Conservation (phyloP, 2,329 filamentous ascomycete genomes). For the Botryotinia calthae region DNA sequence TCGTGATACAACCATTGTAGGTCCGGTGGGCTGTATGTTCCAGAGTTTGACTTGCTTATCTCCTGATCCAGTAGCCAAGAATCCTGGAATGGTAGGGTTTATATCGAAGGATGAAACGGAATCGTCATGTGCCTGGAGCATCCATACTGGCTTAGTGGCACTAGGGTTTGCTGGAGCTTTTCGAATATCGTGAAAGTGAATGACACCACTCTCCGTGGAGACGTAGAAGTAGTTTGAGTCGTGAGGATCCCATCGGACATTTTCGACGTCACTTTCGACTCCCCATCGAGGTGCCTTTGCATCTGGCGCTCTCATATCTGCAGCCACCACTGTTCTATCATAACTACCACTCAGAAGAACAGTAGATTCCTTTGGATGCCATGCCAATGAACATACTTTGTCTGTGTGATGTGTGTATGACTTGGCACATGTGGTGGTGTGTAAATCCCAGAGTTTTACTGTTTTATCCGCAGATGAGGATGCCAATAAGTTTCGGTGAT, state of each 20-base stretch:
- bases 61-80: constrained; percentile 87
- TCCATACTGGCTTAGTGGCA: constrained; percentile 84
- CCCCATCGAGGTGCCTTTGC: constrained; percentile 81
- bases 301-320: constrained; percentile 92
- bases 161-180: constrained; percentile 70
- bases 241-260: constrained; percentile 88
- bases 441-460: constrained; percentile 95
- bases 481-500: constrained; percentile 90
- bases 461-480: constrained; percentile 96
- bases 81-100: constrained; percentile 85
- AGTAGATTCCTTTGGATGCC: constrained; percentile 85
- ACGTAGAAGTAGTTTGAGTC: constrained; percentile 93
- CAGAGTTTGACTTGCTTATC: constrained; percentile 97
- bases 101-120: constrained; percentile 90
- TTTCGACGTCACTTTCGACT: constrained; percentile 94
- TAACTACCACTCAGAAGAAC: constrained; percentile 91
- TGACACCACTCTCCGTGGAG: constrained; percentile 84
- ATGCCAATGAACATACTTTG: constrained; percentile 94
- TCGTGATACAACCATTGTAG: constrained; percentile 85
- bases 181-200: constrained; percentile 89
- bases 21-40: constrained; percentile 80
- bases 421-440: constrained; percentile 88
- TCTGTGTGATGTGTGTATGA: constrained; percentile 95
- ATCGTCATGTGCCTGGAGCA: constrained; percentile 91
- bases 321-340: constrained; percentile 89